These are phyloP conservation scores for Auricularia sp. DNA, from an alignment of 768 basidiomycete genomes.

Conservation along the genomic window DNA sequence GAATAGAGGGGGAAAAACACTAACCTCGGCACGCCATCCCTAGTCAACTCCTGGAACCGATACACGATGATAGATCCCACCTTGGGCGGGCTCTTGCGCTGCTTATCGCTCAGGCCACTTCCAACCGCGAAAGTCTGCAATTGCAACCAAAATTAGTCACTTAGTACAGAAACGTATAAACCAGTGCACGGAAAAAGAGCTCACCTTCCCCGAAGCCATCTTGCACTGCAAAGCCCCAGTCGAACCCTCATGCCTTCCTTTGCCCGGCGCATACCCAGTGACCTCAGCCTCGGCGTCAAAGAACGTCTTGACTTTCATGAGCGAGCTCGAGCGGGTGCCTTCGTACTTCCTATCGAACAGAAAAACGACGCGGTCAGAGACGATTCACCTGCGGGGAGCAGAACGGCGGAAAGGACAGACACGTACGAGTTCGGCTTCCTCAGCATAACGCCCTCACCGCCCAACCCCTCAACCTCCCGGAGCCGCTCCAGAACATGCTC, in stretches of 20 bases:
- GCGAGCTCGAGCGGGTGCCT: slow-evolving; percentile 33
- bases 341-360: slow-evolving; percentile 33
- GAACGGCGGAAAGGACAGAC: neutral
- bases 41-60: slow-evolving; percentile 52
- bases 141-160: too few relatives aligned
- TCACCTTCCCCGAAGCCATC: slow-evolving; percentile 52
- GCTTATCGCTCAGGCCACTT: slow-evolving; percentile 43
- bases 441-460: slow-evolving; percentile 54
- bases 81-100: slow-evolving; percentile 43
- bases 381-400: neutral
- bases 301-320: slow-evolving; percentile 41
- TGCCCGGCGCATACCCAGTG: too few relatives aligned
- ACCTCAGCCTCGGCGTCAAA: too few relatives aligned
- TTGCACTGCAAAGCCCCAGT: slow-evolving; percentile 22
- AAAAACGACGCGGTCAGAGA: too few relatives aligned
- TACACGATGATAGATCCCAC: slow-evolving; percentile 45
- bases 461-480: slow-evolving; percentile 41
- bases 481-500: slow-evolving; percentile 45
- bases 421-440: slow-evolving; percentile 39
- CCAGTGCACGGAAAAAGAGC: neutral
- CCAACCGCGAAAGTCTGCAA: slow-evolving; percentile 51
- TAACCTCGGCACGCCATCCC: too few relatives aligned
- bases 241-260: too few relatives aligned
- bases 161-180: slow-evolving; percentile 13
- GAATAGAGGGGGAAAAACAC: too few relatives aligned